phyloP scores from a whole-genome alignment of 1,284 basidiomycete species.

The Leccinum pachyderme region DNA sequence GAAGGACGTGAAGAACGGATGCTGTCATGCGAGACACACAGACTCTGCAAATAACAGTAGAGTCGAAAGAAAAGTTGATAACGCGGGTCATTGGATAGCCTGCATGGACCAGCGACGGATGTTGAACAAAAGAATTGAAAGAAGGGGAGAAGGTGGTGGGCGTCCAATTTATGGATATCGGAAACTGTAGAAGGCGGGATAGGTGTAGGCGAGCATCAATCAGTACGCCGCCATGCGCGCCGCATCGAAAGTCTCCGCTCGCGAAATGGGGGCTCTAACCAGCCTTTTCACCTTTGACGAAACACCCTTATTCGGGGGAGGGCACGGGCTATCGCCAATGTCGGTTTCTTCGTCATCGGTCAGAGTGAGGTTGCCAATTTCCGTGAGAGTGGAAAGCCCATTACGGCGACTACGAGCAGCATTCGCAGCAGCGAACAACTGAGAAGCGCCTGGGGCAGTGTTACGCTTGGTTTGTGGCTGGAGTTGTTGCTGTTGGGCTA shows the following conservation, averaged over 20 bases:
- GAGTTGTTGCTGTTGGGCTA: constrained; percentile 39
- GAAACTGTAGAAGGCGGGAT: constrained; percentile 6
- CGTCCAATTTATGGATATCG: constrained; percentile 1
- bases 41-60: constrained; percentile 10
- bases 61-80: constrained; percentile 8
- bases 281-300: constrained; percentile 54
- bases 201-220: constrained; percentile 1
- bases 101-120: constrained; percentile 11
- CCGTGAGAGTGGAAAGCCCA: constrained; percentile 59
- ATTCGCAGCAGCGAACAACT: constrained; percentile 66
- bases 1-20: constrained; percentile 12
- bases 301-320: constrained; percentile 59
- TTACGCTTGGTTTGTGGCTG: constrained; percentile 54
- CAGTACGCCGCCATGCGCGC: constrained; percentile 42
- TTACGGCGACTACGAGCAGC: constrained; percentile 59
- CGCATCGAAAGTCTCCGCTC: constrained; percentile 66
- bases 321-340: constrained; percentile 78
- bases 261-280: constrained; percentile 44
- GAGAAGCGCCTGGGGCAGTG: constrained; percentile 51
- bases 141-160: neutral
- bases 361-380: constrained; percentile 56
- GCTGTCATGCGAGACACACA: constrained; percentile 12
- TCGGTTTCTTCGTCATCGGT: constrained; percentile 74
- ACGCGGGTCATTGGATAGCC: constrained; percentile 2
- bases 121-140: constrained; percentile 9